phyloP scores from a whole-genome alignment of 2,329 filamentous ascomycete genomes.

The Penicillium janthinellum region DNA sequence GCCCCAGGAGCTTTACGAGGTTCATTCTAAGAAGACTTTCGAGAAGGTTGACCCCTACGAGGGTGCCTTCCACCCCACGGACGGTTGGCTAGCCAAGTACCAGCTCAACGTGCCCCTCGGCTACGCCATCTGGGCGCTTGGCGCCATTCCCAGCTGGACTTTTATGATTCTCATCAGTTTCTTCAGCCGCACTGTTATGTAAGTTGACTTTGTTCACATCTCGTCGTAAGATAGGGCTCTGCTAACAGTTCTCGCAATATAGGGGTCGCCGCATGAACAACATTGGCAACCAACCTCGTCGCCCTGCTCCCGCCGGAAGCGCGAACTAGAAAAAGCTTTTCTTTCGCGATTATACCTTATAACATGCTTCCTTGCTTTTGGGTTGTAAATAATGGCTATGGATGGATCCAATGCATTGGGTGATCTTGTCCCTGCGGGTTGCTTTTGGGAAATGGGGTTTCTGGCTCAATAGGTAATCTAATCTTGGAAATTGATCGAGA shows the following conservation, averaged over 20 bases:
- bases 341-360: slow-evolving; percentile 13
- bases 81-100: slow-evolving; percentile 57
- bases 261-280: slow-evolving; percentile 32
- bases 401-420: slow-evolving; percentile 18
- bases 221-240: neutral
- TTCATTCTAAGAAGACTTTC: slow-evolving; percentile 60
- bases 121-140: slow-evolving; percentile 59
- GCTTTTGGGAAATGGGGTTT: slow-evolving; percentile 1
- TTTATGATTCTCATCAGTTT: slow-evolving; percentile 67
- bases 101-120: slow-evolving; percentile 57
- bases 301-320: slow-evolving; percentile 23
- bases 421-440: slow-evolving; percentile 10
- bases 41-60: slow-evolving; percentile 56
- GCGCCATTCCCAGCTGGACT: slow-evolving; percentile 63
- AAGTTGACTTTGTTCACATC: slow-evolving; percentile 36
- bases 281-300: slow-evolving; percentile 15
- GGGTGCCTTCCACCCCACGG: slow-evolving; percentile 63
- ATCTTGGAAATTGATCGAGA: neutral
- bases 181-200: slow-evolving; percentile 64
- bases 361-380: slow-evolving; percentile 16
- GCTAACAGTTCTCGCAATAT: slow-evolving; percentile 12
- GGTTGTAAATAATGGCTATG: slow-evolving; percentile 39
- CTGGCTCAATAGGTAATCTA: slow-evolving; percentile 5
- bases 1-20: slow-evolving; percentile 57
- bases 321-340: slow-evolving; percentile 22